Evolutionary conservation across 129 eudicot species (phyloP).

Genomic region (Flaveria robusta): DNA sequence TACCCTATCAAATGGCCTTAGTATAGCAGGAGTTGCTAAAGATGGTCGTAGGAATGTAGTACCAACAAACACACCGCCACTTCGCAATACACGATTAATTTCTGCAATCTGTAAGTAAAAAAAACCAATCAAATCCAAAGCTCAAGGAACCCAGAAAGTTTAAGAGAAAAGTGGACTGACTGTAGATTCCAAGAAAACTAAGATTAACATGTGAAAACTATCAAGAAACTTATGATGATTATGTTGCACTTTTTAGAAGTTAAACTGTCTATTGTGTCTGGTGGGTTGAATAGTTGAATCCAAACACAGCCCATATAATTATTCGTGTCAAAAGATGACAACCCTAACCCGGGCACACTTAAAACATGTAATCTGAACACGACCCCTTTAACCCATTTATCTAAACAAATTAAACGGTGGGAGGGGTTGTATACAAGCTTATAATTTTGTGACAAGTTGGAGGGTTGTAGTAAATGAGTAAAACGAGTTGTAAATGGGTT

Average conservation of each 20-base stretch:
- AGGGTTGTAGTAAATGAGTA: neutral
- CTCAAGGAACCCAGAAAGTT: neutral
- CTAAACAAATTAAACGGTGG: neutral
- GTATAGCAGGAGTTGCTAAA: slow-evolving; percentile 60
- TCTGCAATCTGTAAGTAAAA: slow-evolving; percentile 70
- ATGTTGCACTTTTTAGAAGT: no score
- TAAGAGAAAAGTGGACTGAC: neutral
- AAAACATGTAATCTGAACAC: neutral
- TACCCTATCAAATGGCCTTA: slow-evolving; percentile 72
- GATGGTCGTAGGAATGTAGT: slow-evolving; percentile 73
- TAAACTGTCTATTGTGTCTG: no score
- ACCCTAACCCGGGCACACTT: neutral
- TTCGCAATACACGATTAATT: slow-evolving; percentile 80
- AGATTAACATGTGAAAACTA: neutral
- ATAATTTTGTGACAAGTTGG: neutral
- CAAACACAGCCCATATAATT: neutral
- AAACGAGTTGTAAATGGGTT: neutral
- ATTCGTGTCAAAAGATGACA: neutral
- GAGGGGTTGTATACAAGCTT: neutral
- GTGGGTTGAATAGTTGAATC: no score
- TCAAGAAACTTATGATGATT: neutral
- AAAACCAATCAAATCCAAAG: neutral
- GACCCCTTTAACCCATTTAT: neutral
- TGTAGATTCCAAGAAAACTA: slow-evolving; percentile 5
- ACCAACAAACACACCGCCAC: slow-evolving; percentile 92